phyloP scores from a whole-genome alignment of 2,329 filamentous ascomycete genomes.

The Pseudopithomyces chartarum region DNA sequence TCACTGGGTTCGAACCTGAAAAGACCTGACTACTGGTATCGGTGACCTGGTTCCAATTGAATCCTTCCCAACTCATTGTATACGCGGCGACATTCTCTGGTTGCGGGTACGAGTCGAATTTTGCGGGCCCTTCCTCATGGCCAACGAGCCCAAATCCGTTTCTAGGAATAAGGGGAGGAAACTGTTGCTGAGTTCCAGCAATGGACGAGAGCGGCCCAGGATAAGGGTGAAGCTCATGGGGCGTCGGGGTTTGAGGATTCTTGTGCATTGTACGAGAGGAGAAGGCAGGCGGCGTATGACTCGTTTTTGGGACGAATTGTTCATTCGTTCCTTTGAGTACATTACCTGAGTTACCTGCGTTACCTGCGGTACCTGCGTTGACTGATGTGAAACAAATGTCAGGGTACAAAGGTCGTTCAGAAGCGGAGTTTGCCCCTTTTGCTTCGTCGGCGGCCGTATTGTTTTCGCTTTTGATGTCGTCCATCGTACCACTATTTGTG shows the following conservation, averaged over 20 bases:
- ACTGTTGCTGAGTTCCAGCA: background rate
- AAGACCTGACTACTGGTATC: background rate
- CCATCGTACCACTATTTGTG: background rate
- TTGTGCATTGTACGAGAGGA: background rate
- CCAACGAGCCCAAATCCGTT: background rate
- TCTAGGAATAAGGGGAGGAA: background rate
- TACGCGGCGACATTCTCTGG: background rate
- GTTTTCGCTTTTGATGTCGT: background rate
- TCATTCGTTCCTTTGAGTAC: background rate
- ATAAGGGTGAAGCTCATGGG: background rate
- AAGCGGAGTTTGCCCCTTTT: background rate
- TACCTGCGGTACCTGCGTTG: constrained; percentile 43
- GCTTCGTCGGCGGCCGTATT: background rate
- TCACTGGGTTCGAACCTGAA: background rate
- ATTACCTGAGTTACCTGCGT: too few relatives aligned
- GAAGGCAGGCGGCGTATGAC: background rate
- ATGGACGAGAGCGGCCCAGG: background rate
- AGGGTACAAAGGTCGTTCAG: background rate
- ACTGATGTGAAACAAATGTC: constrained; percentile 9
- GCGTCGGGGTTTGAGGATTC: background rate
- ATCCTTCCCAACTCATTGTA: background rate
- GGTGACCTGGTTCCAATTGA: background rate
- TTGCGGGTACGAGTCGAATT: background rate
- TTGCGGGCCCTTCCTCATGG: background rate
- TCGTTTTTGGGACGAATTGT: background rate